Conservation (phyloP, 805 yeast species). For the Lipomyces sp. region DNA sequence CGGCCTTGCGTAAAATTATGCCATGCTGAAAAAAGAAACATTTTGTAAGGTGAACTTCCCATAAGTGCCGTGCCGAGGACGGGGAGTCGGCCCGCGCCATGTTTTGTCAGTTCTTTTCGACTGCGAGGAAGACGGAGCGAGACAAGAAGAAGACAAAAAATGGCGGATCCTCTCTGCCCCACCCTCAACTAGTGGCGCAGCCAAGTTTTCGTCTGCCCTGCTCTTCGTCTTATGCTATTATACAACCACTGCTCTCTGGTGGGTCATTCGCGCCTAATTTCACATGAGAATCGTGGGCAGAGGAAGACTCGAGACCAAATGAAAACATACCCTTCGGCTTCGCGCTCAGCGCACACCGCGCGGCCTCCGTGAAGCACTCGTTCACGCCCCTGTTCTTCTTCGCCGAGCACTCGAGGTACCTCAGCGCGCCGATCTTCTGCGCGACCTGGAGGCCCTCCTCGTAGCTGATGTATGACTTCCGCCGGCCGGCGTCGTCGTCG, state of each 20-base stretch:
- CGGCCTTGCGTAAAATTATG: too few species aligned
- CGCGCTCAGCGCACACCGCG: constrained; percentile 90
- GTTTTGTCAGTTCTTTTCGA: too few species aligned
- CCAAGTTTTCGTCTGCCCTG: too few species aligned
- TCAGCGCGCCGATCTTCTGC: constrained; percentile 84
- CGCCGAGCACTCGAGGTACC: constrained; percentile 95
- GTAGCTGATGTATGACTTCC: constrained; percentile 62
- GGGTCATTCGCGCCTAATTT: not conserved
- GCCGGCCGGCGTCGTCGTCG: constrained; percentile 35
- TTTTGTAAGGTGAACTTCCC: too few species aligned
- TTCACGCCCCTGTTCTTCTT: constrained; percentile 97
- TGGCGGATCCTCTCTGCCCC: too few species aligned
- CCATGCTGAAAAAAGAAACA: too few species aligned
- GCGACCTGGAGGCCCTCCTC: constrained; percentile 95
- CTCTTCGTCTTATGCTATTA: not conserved
- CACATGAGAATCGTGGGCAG: not conserved
- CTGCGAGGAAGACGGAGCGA: too few species aligned
- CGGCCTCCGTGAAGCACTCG: constrained; percentile 98
- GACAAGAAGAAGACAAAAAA: too few species aligned
- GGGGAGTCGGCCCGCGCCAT: too few species aligned
- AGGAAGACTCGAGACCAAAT: not conserved
- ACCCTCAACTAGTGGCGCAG: too few species aligned
- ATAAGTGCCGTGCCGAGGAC: too few species aligned
- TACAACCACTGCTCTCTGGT: not conserved
- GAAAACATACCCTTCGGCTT: constrained; percentile 60